Conservation (phyloP, 2,329 filamentous ascomycete species). For the Simplicillium aogashimaense region DNA sequence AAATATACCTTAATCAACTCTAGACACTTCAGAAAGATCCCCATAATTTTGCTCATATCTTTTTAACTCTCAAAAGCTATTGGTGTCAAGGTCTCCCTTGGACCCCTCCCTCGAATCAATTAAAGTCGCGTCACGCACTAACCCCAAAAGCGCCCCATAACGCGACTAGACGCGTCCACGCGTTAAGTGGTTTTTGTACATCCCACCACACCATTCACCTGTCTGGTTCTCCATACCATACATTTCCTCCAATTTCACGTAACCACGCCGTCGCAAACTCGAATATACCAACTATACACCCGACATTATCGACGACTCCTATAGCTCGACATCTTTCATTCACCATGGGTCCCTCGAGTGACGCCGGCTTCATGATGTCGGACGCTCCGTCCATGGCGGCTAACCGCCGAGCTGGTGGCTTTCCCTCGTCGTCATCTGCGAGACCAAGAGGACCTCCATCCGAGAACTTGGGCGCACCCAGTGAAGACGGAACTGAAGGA, state of each 20-base stretch:
- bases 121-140: slow-evolving; percentile 5
- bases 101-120: background rate
- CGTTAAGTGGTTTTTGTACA: slow-evolving; percentile 2
- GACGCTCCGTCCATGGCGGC: slow-evolving; percentile 36
- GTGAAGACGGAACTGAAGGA: slow-evolving; percentile 51
- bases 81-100: too few species aligned
- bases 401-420: slow-evolving; percentile 30
- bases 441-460: slow-evolving; percentile 51
- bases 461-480: slow-evolving; percentile 49
- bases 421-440: slow-evolving; percentile 40
- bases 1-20: too few species aligned
- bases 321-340: background rate
- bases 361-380: slow-evolving; percentile 47
- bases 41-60: too few species aligned
- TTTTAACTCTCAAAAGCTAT: too few species aligned
- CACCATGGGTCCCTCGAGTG: slow-evolving; percentile 43
- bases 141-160: background rate
- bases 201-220: too few species aligned
- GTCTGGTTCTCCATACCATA: too few species aligned
- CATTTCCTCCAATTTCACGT: background rate
- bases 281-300: background rate
- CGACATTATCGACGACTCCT: slow-evolving; percentile 1
- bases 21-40: too few species aligned
- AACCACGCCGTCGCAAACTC: background rate
- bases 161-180: slow-evolving; percentile 3